Evolutionary conservation across 768 basidiomycete species (phyloP).

Genomic region (Tulasnella sp.): DNA sequence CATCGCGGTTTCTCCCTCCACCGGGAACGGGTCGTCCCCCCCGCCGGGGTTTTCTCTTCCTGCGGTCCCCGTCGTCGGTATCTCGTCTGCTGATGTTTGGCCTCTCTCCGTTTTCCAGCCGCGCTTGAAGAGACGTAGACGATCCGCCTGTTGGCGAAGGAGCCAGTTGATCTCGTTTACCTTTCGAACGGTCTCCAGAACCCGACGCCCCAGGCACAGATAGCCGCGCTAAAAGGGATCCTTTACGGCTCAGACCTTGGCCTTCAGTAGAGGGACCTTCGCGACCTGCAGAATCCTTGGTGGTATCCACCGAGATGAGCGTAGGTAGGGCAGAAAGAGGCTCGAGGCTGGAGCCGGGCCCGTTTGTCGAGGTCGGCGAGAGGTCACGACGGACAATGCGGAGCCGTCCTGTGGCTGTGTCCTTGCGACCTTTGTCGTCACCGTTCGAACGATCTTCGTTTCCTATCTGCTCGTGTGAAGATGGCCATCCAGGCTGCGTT

Average conservation of each 20-base stretch:
- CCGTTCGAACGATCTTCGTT: not conserved
- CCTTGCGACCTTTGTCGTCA: not conserved
- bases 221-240: not conserved
- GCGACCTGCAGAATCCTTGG: not conserved
- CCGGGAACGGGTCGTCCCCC: too few relatives aligned
- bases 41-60: too few relatives aligned
- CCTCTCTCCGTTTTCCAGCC: not conserved
- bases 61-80: too few relatives aligned
- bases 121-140: not conserved
- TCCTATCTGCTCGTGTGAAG: not conserved
- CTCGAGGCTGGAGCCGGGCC: not conserved
- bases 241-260: not conserved
- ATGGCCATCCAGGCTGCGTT: not conserved
- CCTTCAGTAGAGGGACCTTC: not conserved
- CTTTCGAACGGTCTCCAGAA: not conserved
- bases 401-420: not conserved
- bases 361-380: not conserved
- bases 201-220: not conserved
- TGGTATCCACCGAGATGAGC: not conserved
- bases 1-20: too few relatives aligned
- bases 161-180: not conserved
- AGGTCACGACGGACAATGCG: conserved; percentile 10
- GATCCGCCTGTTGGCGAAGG: not conserved
- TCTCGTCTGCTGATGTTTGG: not conserved
- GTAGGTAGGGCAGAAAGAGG: not conserved